A percentile compares a stretch with the other conserved stretches of the same genome.
Conservation (phyloP, 1,284 basidiomycete species). For the Agroathelia rolfsii region DNA sequence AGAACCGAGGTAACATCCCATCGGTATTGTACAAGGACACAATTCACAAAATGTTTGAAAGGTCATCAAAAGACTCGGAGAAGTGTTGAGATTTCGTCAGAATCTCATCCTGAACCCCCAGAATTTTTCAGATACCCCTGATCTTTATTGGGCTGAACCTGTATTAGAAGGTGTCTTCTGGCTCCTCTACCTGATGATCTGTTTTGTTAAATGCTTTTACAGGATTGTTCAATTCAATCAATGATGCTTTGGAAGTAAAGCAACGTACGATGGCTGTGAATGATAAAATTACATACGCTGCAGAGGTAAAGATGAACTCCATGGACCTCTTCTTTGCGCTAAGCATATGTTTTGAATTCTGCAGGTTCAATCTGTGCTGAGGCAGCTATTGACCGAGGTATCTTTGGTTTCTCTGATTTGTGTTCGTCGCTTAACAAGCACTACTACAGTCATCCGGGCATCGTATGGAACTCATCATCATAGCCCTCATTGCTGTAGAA, state of each 20-base stretch:
- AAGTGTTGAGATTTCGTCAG: constrained; percentile 82
- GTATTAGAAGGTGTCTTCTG: constrained; percentile 62
- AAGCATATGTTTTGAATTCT: constrained; percentile 7
- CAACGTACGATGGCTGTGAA: constrained; percentile 73
- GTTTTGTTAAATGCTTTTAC: constrained; percentile 1
- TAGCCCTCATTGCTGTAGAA: constrained; percentile 82
- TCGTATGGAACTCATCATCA: constrained; percentile 88
- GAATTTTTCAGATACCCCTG: constrained; percentile 81
- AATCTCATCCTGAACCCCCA: constrained; percentile 81
- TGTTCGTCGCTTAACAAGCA: constrained; percentile 6
- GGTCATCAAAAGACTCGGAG: constrained; percentile 82
- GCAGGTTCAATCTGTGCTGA: constrained; percentile 60
- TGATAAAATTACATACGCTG: constrained; percentile 88
- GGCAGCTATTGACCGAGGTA: constrained; percentile 74
- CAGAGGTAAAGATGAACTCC: constrained; percentile 46
- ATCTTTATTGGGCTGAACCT: constrained; percentile 88
- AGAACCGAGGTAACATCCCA: too few relatives aligned
- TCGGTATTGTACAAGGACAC: too few relatives aligned
- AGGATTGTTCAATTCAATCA: constrained; percentile 81
- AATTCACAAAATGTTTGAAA: too few relatives aligned
- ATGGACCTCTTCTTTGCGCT: constrained; percentile 6
- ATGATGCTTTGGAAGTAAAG: constrained; percentile 74
- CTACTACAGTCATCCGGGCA: constrained; percentile 63
- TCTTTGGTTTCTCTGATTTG: constrained; percentile 9
- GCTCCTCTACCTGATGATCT: not conserved